Base-by-base conservation (phyloP, 2,329 filamentous ascomycete species). In the Mycosphaerella sp. region DNA sequence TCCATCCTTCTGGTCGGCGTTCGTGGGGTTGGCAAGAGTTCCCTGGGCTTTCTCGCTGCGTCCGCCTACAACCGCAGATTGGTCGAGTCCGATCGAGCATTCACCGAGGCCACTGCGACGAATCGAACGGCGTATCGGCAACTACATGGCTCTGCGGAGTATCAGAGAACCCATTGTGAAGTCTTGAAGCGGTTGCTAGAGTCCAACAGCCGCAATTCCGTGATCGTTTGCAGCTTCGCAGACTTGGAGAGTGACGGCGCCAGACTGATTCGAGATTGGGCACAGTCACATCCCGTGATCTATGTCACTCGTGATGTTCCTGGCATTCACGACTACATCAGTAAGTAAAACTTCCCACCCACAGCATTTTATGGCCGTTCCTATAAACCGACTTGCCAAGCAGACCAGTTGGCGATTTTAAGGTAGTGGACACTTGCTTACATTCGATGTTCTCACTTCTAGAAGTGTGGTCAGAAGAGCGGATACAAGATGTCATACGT, bases 1-100 rank as follows among this genome's bases (percentile, higher is more conserved):
- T 88, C 86, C 1, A 81, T 90, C 49, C 78, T 89, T 6, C 73
- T 90, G 14, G 78, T 86, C 17, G 86, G 86, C 2, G 81, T 88
- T 50, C 80, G 84, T 12, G 86, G 86, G 9, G 81, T 84, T 4
- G 86, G 86, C 13, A 89, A 89, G 67, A 85, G 85, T 1, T 88
- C 84, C 1, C 72, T 90, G 9, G 86, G 83, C 12, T 79, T 90
- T 42, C 87, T 90, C 55, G 83, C 85, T 5, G 85, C 85, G 0
- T 82, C 82, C 6, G 84, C 84, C 43, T 81, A 86, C 66, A 79
- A 81, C 47, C 76, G 84, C 36, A 80, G 80, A 47, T 74, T 89
- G 2, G 71, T 89, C 47, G 86, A 89, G 55, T 76, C 82, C 30
- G 85, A 89, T 57, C 75, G 77, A 36, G 75, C 77, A 41, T 90